phyloP scores from a whole-genome alignment of 495 filamentous ascomycete species.

The Penicillium atrosanguineum region DNA sequence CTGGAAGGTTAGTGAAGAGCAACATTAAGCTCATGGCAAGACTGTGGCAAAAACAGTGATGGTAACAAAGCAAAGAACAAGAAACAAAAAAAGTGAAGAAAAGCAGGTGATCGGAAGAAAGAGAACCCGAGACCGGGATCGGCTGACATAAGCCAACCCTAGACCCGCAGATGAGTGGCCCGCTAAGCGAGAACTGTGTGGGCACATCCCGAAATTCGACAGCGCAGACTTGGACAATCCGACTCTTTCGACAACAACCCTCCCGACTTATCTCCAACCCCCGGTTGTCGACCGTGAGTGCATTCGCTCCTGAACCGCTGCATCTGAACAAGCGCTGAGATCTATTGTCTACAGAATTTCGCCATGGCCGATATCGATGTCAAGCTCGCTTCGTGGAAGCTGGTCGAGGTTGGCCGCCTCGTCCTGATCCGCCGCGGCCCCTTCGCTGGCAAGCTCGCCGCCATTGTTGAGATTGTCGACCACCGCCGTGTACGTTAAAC shows the following conservation, averaged over 20 bases:
- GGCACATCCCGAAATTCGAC: constrained; percentile 47
- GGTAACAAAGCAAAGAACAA: background rate
- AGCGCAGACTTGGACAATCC: constrained; percentile 41
- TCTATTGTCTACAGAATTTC: constrained; percentile 30
- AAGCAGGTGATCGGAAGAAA: constrained; percentile 10
- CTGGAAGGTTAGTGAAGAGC: constrained; percentile 6
- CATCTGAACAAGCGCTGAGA: constrained; percentile 21
- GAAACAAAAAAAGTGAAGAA: constrained; percentile 22
- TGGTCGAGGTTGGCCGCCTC: constrained; percentile 95
- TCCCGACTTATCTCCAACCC: constrained; percentile 37
- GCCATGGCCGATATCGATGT: constrained; percentile 69
- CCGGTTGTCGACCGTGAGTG: constrained; percentile 51
- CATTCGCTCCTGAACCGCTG: constrained; percentile 10
- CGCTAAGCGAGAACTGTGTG: constrained; percentile 34
- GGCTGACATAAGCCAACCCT: constrained; percentile 36
- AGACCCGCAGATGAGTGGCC: constrained; percentile 32
- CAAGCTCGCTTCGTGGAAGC: constrained; percentile 76
- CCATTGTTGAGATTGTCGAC: constrained; percentile 98
- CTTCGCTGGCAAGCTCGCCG: constrained; percentile 79
- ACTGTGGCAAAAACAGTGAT: constrained; percentile 4
- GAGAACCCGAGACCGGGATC: background rate
- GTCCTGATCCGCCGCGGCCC: constrained; percentile 77
- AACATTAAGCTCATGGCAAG: constrained; percentile 13
- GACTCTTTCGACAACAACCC: constrained; percentile 49
- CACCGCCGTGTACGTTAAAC: constrained; percentile 91